These are phyloP conservation scores for Paraphaeosphaeria sporulosa DNA, from an alignment of 2,329 filamentous ascomycete genomes.

Conservation along the genomic window DNA sequence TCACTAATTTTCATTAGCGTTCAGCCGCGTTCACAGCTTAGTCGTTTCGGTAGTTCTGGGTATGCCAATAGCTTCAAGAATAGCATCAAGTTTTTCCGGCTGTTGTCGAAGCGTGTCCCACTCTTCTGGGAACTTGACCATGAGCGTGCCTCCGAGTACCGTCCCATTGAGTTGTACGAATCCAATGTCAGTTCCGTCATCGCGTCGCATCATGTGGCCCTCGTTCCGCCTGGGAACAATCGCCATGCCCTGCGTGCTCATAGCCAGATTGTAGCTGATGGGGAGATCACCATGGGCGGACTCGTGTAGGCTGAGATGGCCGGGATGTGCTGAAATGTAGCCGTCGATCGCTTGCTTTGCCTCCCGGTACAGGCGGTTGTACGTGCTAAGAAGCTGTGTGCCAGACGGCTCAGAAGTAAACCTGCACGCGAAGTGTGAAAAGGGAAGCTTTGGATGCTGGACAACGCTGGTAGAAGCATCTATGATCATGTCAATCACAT, in stretches of 20 bases:
- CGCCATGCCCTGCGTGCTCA: conserved; percentile 63
- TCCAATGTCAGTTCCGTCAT: conserved; percentile 48
- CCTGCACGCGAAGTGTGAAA: conserved; percentile 57
- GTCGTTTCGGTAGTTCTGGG: conserved; percentile 22
- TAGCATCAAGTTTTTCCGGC: conserved; percentile 50
- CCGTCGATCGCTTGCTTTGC: conserved; percentile 47
- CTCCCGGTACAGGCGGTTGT: conserved; percentile 43
- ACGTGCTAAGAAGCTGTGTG: conserved; percentile 41
- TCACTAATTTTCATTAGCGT: not conserved
- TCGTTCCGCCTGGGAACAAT: conserved; percentile 61
- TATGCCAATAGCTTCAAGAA: conserved; percentile 52
- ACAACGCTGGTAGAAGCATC: conserved; percentile 13
- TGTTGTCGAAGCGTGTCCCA: conserved; percentile 58
- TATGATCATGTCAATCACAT: not conserved
- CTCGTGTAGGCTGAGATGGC: conserved; percentile 32
- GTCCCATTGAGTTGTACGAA: conserved; percentile 65
- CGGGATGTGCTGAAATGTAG: conserved; percentile 51
- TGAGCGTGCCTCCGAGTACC: conserved; percentile 63
- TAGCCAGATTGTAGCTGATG: conserved; percentile 66
- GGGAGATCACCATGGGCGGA: conserved; percentile 49
- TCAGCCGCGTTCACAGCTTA: not conserved
- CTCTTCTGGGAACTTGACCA: conserved; percentile 64
- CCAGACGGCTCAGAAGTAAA: conserved; percentile 53
- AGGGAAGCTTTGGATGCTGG: conserved; percentile 51
- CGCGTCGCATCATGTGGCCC: conserved; percentile 50